Base-by-base conservation (phyloP, 2,329 filamentous ascomycete genomes). In the Fusarium luffae region DNA sequence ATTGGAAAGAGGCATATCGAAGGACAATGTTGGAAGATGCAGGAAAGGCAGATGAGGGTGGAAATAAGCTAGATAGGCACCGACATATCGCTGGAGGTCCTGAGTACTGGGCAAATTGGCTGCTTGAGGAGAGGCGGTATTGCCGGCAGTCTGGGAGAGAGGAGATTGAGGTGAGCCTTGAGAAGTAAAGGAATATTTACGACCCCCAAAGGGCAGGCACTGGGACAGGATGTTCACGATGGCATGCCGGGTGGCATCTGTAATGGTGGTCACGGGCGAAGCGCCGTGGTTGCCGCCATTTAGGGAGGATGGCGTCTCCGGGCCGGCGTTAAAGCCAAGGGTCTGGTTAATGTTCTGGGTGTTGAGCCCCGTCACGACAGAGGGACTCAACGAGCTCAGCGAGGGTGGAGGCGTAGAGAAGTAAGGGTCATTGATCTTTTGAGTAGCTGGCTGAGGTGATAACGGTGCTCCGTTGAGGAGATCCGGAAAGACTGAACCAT, bases 41-140 rank as follows among this genome's bases (percentile, higher is more conserved):
- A 97, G 84, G 80, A 98, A 97, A n/a, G 96, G 95, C 66, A 97
- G 82, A 78, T 98, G 95, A 23, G 95, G 95, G 77, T 98, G 94
- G 79, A 97, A 97, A 79, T 93, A 97, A 70, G 90, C 90, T 75
- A 98, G 89, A 81, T 98, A 98, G 63, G 94, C 92, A 70, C 90
- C 90, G 68, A 98, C 92, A 79, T 94, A 98, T 78, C 93, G 92
- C 79, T 97, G 94, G 67, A 98, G 88, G 77, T 98, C 93, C 77
- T 88, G 85, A 34, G 93, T 95, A 81, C 88, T 93, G 55, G 95
- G 94, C 61, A 97, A 85, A 70, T 82, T 86, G 73, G 82, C 86
- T 75, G 82, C 84, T 73, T 85, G 81, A 71, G 85, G 83, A 73
- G 82, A 79, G 68, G 81, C 77, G 86, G 85, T 77, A 84, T 85